Evolutionary conservation across 352 stramenopile genomes (phyloP), one percentile per base, ranked within the genome.

Genomic region (Globisporangium polare): DNA sequence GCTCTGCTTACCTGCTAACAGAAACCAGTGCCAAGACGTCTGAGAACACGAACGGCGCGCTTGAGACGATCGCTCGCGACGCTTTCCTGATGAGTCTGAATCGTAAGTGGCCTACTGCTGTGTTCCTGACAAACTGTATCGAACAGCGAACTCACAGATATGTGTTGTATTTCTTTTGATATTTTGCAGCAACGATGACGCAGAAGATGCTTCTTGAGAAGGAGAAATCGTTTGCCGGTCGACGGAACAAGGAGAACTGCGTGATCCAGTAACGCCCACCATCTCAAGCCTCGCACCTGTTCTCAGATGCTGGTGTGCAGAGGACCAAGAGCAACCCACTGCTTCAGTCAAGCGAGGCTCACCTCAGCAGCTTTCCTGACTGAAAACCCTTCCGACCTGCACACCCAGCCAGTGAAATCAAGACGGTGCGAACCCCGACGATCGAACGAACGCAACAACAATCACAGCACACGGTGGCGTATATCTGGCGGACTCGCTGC

Each of bases 11-110:
- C 7, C 17, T 54, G 5, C n/a, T 43, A 66, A 53, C 60, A 94
- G 85, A 95, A 84, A 95, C 86, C 54, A 95, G 86, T 85, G 86
- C 86, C 13, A 95, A 95, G 70, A 95, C 86, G 24, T 93, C 80
- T 9, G 81, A 93, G 43, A 95, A 95, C 68, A 95, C 84, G 20
- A 93, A 92, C 55, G 83, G 83, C 37, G 86, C 86, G 37, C 73
- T 95, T 20, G 83, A 95, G 72, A 95, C 83, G 31, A 95, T 95
- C 67, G 86, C 86, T 6, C 83, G 83, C 26, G 86, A 95, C 68
- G 84, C 82, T 27, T 91, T 92, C 56, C 69, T 93, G 52, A 95
- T 95, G 51, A 95, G 83, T 65, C 65, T 92, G 8, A 92, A 95
- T 72, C 81, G 86, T 95, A 77, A 59, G 82, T 91, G 47, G 1